phyloP scores from a whole-genome alignment of 1,284 basidiomycete genomes.

The Melampsora americana region DNA sequence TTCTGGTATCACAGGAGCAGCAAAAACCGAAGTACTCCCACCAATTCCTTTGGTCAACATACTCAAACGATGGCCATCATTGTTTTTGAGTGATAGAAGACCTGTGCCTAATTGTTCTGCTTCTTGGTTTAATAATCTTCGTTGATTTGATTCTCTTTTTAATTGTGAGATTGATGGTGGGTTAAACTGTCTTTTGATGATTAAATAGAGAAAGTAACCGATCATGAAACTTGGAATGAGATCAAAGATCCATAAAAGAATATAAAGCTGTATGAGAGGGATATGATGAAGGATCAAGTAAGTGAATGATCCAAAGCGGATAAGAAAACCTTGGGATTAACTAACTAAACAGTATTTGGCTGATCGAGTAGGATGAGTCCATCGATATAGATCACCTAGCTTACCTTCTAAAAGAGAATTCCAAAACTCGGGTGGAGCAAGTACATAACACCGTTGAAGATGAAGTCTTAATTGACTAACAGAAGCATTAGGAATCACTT shows the following conservation, averaged over 20 bases:
- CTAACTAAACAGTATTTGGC: conserved; percentile 29
- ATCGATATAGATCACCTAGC: conserved; percentile 32
- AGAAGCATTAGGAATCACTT: neutral
- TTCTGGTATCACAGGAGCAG: conserved; percentile 17
- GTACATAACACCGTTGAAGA: conserved; percentile 23
- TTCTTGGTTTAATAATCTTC: conserved; percentile 21
- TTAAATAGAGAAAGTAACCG: conserved; percentile 25
- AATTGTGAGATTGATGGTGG: conserved; percentile 37
- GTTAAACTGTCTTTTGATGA: conserved; percentile 28
- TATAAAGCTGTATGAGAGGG: conserved; percentile 26
- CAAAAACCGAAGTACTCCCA: conserved; percentile 23
- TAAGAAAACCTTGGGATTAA: no score
- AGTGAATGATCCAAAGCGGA: no score
- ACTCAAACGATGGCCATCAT: neutral
- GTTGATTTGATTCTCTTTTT: conserved; percentile 28
- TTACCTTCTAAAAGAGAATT: conserved; percentile 2
- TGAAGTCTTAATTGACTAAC: conserved; percentile 27
- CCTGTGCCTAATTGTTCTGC: conserved; percentile 25
- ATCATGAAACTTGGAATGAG: conserved; percentile 39
- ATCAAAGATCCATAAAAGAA: conserved; percentile 35
- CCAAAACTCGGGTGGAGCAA: conserved; percentile 33
- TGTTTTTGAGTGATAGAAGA: conserved; percentile 7
- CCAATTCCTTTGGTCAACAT: conserved; percentile 20
- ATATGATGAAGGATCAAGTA: no score
- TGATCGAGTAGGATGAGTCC: conserved; percentile 24